These are phyloP conservation scores for Leishmania tropica DNA, from an alignment of 208 protist species.

Conservation along the genomic window DNA sequence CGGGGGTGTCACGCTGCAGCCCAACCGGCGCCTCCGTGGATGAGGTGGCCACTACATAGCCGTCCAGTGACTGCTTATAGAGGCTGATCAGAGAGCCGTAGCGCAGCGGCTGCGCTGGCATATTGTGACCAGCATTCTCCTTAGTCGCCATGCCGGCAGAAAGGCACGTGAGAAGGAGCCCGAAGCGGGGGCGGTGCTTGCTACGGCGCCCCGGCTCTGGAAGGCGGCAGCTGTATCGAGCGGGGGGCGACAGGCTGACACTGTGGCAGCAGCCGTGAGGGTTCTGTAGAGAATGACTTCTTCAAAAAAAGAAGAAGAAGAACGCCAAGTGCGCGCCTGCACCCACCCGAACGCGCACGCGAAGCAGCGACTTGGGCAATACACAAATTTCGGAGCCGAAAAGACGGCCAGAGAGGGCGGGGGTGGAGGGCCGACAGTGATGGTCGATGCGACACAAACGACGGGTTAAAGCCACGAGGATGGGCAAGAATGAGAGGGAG, in stretches of 20 bases:
- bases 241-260: too few relatives aligned
- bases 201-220: too few relatives aligned
- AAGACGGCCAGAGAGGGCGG: neutral
- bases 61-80: slow-evolving; percentile 41
- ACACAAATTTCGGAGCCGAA: neutral
- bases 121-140: neutral
- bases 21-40: slow-evolving; percentile 49
- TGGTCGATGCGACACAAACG: neutral
- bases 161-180: neutral
- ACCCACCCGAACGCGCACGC: too few relatives aligned
- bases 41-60: slow-evolving; percentile 49
- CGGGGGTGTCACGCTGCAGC: slow-evolving; percentile 32
- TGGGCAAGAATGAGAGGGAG: neutral
- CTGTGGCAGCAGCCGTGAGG: too few relatives aligned
- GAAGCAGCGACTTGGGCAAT: neutral
- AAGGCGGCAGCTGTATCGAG: too few relatives aligned
- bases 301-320: too few relatives aligned
- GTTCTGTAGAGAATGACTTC: too few relatives aligned
- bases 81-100: slow-evolving; percentile 49
- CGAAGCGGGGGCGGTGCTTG: neutral
- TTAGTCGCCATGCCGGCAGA: neutral
- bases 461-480: neutral
- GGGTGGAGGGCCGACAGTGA: neutral
- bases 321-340: too few relatives aligned
- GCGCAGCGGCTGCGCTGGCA: slow-evolving; percentile 22